Evolutionary conservation across 2,329 filamentous ascomycete species (phyloP).

Genomic region (Aspergillus caelatus): DNA sequence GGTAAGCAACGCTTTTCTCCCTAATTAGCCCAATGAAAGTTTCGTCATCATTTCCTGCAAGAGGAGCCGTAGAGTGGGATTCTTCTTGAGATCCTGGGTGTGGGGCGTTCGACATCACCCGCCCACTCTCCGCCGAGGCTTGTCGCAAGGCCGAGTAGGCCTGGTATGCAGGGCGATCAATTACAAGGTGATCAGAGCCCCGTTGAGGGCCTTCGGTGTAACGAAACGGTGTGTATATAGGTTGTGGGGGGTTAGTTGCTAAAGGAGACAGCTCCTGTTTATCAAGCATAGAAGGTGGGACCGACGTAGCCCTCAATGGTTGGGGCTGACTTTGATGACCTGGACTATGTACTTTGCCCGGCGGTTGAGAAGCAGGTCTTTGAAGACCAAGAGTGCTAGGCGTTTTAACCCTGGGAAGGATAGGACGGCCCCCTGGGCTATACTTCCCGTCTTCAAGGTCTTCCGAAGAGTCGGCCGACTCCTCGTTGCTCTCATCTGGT

Average conservation of each 20-base stretch:
- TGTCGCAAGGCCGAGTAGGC: constrained; percentile 52
- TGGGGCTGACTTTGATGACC: constrained; percentile 6
- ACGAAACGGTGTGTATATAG: constrained; percentile 50
- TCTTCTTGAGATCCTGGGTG: constrained; percentile 19
- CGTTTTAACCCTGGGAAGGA: constrained; percentile 36
- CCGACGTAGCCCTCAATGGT: constrained; percentile 27
- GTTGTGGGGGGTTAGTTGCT: constrained; percentile 40
- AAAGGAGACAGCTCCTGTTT: constrained; percentile 32
- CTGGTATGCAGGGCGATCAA: constrained; percentile 48
- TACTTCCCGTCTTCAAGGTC: constrained; percentile 44
- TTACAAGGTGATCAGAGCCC: constrained; percentile 41
- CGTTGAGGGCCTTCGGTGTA: constrained; percentile 48
- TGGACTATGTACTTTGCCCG: constrained; percentile 10
- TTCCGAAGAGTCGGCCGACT: constrained; percentile 14
- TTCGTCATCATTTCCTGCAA: constrained; percentile 37
- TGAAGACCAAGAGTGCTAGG: constrained; percentile 23
- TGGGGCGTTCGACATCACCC: constrained; percentile 43
- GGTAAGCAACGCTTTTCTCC: constrained; percentile 48
- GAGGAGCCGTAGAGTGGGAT: constrained; percentile 22
- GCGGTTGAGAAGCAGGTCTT: constrained; percentile 32
- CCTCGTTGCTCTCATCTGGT: constrained; percentile 22
- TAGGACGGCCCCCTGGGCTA: constrained; percentile 58
- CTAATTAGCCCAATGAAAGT: constrained; percentile 52
- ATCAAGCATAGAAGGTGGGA: constrained; percentile 28
- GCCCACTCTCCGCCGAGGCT: constrained; percentile 47